These are phyloP conservation scores for Penicillium sp. DNA, from an alignment of 2,329 filamentous ascomycete species.

Conservation along the genomic window DNA sequence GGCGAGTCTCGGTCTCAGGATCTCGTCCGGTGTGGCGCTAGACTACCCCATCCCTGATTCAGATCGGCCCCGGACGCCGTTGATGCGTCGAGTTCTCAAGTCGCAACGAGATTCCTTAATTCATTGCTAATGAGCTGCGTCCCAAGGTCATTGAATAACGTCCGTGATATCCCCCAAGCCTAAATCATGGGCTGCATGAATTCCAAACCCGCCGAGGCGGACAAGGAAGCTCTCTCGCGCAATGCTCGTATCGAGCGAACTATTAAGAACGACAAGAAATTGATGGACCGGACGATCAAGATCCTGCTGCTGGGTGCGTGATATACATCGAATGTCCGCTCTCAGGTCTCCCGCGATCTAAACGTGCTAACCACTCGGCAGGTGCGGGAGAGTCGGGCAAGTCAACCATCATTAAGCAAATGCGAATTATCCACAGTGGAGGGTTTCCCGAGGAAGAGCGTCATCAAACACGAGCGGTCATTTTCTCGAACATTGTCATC, in stretches of 20 bases:
- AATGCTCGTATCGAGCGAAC: conserved; percentile 77
- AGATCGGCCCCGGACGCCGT: conserved; percentile 11
- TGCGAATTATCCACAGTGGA: conserved; percentile 95
- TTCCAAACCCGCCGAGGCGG: conserved; percentile 45
- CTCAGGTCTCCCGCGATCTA: not conserved
- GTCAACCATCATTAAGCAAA: conserved; percentile 96
- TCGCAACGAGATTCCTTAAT: not conserved
- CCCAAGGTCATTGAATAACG: conserved; percentile 6
- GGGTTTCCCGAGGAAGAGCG: conserved; percentile 89
- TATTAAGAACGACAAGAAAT: conserved; percentile 85
- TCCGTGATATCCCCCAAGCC: conserved; percentile 17
- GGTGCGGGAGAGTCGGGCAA: conserved; percentile 95
- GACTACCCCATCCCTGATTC: conserved; percentile 27
- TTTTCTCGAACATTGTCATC: conserved; percentile 92
- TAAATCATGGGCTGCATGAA: conserved; percentile 48
- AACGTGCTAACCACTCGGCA: conserved; percentile 46
- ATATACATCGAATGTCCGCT: not conserved
- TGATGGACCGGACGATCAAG: conserved; percentile 84
- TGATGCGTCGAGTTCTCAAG: conserved; percentile 4
- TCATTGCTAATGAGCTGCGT: conserved; percentile 10
- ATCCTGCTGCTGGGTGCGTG: conserved; percentile 81
- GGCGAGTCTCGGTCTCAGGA: conserved; percentile 14
- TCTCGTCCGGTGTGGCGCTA: conserved; percentile 10
- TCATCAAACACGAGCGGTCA: conserved; percentile 90
- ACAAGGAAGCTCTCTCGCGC: conserved; percentile 45